A percentile compares a stretch with the other conserved stretches of the same genome.
These are phyloP conservation scores for Pythium folliculosum DNA, from an alignment of 352 stramenopile genomes.

Conservation along the genomic window DNA sequence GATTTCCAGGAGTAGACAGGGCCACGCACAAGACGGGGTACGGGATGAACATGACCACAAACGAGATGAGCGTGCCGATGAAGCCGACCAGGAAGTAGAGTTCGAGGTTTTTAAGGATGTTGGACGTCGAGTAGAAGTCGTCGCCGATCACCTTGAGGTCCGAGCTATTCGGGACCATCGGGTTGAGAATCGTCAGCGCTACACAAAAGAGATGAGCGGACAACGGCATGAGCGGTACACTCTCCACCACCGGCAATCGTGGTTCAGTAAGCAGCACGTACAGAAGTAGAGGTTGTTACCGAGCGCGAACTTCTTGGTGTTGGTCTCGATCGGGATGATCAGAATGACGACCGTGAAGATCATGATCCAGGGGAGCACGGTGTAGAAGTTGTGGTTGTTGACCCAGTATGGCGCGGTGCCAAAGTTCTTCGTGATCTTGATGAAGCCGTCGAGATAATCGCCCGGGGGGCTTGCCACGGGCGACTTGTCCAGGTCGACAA, in stretches of 20 bases:
- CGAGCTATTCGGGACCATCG: conserved; percentile 45
- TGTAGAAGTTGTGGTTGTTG: conserved; percentile 76
- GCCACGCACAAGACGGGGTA: conserved; percentile 61
- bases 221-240: background rate
- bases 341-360: conserved; percentile 68
- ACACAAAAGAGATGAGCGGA: conserved; percentile 2
- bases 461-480: conserved; percentile 23
- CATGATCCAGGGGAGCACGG: conserved; percentile 72
- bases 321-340: conserved; percentile 69
- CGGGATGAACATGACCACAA: conserved; percentile 60
- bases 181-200: conserved; percentile 79
- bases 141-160: conserved; percentile 56
- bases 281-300: conserved; percentile 84
- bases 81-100: conserved; percentile 69
- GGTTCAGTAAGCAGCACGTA: conserved; percentile 23
- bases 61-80: conserved; percentile 62
- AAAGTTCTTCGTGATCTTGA: conserved; percentile 66
- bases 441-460: conserved; percentile 44
- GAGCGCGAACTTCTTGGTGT: conserved; percentile 86
- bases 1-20: background rate
- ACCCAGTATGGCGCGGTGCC: conserved; percentile 64
- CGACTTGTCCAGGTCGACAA: conserved; percentile 46
- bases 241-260: conserved; percentile 4
- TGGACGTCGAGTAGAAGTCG: conserved; percentile 50
- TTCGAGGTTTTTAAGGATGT: conserved; percentile 64